A percentile compares a stretch with the other conserved stretches of the same genome.
Evolutionary conservation across 1,139 yeast species (phyloP).

Genomic region (Sugiyamaella novakii): DNA sequence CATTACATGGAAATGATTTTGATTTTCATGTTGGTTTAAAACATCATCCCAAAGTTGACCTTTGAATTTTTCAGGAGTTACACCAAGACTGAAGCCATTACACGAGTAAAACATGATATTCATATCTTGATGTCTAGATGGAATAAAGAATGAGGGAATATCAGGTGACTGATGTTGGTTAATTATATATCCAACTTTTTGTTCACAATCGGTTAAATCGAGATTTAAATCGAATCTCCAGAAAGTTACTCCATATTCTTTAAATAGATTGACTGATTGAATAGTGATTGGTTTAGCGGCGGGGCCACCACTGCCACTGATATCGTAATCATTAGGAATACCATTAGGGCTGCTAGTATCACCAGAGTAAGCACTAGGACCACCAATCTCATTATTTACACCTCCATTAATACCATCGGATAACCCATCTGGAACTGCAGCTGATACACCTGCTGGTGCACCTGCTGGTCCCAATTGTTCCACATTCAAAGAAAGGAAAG

Average conservation of each 20-base stretch:
- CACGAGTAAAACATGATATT: slow-evolving; percentile 83
- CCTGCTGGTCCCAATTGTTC: neutral
- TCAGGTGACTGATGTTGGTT: slow-evolving; percentile 48
- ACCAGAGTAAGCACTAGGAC: neutral
- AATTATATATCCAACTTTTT: slow-evolving; percentile 61
- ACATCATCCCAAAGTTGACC: slow-evolving; percentile 89
- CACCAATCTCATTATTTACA: neutral
- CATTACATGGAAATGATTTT: slow-evolving; percentile 84
- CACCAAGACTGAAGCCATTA: slow-evolving; percentile 84
- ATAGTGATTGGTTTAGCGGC: slow-evolving; percentile 25
- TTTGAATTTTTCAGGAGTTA: slow-evolving; percentile 64
- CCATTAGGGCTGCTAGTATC: neutral
- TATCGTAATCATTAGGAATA: slow-evolving; percentile 1
- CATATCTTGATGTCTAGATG: slow-evolving; percentile 63
- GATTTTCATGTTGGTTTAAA: slow-evolving; percentile 57
- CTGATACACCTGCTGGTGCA: neutral
- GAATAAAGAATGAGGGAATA: slow-evolving; percentile 54
- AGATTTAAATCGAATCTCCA: slow-evolving; percentile 64
- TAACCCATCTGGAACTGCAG: neutral
- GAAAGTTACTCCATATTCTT: slow-evolving; percentile 56
- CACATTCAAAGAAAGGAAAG: slow-evolving; percentile 18
- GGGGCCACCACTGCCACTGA: neutral
- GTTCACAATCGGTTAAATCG: slow-evolving; percentile 51
- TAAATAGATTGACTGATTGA: slow-evolving; percentile 42
- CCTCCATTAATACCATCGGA: neutral